These are phyloP conservation scores for Dillenia suffruticosa DNA, from an alignment of 164 flowering plant species.

Conservation along the genomic window DNA sequence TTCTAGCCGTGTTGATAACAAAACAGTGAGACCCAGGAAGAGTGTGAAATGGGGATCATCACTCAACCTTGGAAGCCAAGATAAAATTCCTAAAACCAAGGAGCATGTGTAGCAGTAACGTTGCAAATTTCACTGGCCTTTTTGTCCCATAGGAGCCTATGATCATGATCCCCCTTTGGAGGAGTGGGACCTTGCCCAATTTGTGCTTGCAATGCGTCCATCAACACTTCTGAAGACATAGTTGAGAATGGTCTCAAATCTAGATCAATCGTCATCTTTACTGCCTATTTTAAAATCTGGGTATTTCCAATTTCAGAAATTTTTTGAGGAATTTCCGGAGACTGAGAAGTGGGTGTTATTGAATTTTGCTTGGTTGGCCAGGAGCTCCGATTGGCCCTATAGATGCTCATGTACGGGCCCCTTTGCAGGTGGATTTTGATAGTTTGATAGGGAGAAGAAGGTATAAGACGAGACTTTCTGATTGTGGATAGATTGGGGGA, in stretches of 20 bases:
- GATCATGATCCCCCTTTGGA: too few relatives aligned
- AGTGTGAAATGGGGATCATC: background rate
- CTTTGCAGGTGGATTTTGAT: conserved; percentile 68
- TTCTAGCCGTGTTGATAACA: too few relatives aligned
- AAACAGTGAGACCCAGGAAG: background rate
- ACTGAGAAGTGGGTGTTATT: conserved; percentile 56
- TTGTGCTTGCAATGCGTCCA: conserved; percentile 33
- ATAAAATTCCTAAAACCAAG: background rate
- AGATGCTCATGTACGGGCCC: conserved; percentile 84
- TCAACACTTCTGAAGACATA: conserved; percentile 30
- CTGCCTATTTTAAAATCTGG: conserved; percentile 46
- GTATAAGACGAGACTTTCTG: conserved; percentile 72
- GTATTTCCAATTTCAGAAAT: conserved; percentile 39
- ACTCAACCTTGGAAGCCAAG: background rate
- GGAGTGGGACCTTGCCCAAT: too few relatives aligned
- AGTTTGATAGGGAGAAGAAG: conserved; percentile 60
- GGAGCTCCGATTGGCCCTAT: conserved; percentile 88
- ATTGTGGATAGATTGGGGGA: conserved; percentile 74
- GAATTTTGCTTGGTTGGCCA: conserved; percentile 63
- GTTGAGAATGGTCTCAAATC: conserved; percentile 21
- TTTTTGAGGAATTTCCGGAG: conserved; percentile 51
- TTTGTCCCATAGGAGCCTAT: too few relatives aligned
- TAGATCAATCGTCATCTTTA: conserved; percentile 31
- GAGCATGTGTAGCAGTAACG: too few relatives aligned
- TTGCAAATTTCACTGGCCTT: too few relatives aligned